phyloP scores from a whole-genome alignment of 495 filamentous ascomycete species.

The Apodospora peruviana region DNA sequence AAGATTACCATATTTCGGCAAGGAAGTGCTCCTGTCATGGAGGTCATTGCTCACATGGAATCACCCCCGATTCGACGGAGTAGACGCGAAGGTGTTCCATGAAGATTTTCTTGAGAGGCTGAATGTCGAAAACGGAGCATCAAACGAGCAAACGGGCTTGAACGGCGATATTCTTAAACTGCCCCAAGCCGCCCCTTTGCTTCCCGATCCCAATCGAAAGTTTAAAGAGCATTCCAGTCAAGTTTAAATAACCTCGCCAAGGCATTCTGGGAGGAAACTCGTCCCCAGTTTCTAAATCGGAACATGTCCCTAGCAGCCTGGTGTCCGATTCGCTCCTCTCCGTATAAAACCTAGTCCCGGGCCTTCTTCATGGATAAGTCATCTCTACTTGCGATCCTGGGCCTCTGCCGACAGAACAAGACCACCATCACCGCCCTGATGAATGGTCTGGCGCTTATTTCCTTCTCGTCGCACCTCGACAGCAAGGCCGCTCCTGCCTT shows the following conservation, averaged over 20 bases:
- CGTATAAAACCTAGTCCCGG: slow-evolving; percentile 2
- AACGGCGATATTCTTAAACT: background rate
- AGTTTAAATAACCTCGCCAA: background rate
- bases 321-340: background rate
- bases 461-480: slow-evolving; percentile 2
- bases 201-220: slow-evolving; percentile 1
- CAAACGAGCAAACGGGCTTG: background rate
- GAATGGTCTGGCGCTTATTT: background rate
- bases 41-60: slow-evolving; percentile 3
- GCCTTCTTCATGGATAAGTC: background rate
- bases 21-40: background rate
- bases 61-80: slow-evolving; percentile 1
- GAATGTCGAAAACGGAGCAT: background rate
- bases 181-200: background rate
- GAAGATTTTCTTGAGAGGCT: background rate
- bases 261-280: background rate
- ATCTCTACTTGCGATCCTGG: background rate
- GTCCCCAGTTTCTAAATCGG: background rate
- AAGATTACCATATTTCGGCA: slow-evolving; percentile 4
- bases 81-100: slow-evolving; percentile 1
- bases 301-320: background rate
- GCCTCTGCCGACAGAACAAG: slow-evolving; percentile 1
- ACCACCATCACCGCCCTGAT: slow-evolving; percentile 3
- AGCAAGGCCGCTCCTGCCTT: background rate
- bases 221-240: background rate